Evolutionary conservation across 83 land plant genomes (phyloP), one percentile per base, ranked within the genome.

Genomic region (Picea abies): DNA sequence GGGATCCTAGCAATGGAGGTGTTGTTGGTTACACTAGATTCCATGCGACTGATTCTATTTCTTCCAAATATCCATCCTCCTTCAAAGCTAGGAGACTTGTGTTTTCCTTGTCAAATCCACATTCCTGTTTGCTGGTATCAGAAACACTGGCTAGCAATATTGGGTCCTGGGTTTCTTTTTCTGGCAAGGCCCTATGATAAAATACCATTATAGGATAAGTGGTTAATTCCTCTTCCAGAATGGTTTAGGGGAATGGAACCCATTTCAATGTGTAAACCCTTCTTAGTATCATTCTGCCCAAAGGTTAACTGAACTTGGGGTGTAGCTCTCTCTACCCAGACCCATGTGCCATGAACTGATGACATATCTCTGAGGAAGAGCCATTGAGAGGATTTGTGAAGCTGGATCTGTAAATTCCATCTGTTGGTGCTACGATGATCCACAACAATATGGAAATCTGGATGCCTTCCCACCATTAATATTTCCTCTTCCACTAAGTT

Each of bases 371-470:
- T 71, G 63, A 90, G 88, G 44, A 63, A 78, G 83, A 92, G 87
- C 44, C 79, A 66, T 64, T 62, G 78, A 3, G 32, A 23, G 5
- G 84, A 66, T 32, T 84, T 85, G 0, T 81, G 82, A 9, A 85
- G 61, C 15, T 77, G 78, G 58, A 92, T 82, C 16, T 84, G 83
- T 79, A 92, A 86, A 79, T 90, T 92, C 77, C 89, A 90, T 69
- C 94, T 76, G 85, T 92, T 92, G 82, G 90, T 90, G 83, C 89
- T 90, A 19, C 92, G 94, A 61, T 92, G 92, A 32, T 89, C 90
- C 62, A 90, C 52, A 78, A 83, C 84, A 65, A 92, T 84, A 62
- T 88, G 81, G 85, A 92, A 92, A 81, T 92, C 89, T 0, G 92
- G 91, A 81, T 92, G 92, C 20, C 94, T 78, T 15, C 94, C 92